Conservation (phyloP, 768 basidiomycete genomes). For the Psilocybe cyanescens region DNA sequence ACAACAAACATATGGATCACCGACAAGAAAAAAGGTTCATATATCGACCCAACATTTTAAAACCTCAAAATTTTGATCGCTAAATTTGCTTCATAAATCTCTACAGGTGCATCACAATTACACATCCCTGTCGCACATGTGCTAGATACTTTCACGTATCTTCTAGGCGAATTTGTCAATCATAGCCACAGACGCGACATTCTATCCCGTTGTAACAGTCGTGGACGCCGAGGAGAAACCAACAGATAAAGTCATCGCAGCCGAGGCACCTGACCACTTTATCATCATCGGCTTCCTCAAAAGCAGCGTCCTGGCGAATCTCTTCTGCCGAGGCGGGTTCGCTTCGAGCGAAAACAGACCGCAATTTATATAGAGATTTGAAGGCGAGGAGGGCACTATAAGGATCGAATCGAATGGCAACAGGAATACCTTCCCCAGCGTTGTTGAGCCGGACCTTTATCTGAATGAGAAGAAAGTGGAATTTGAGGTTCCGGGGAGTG, state of each 20-base stretch:
- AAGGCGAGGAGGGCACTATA: slow-evolving; percentile 34
- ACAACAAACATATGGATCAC: background rate
- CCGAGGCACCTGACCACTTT: slow-evolving; percentile 26
- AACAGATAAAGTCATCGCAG: slow-evolving; percentile 24
- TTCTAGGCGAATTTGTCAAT: slow-evolving; percentile 33
- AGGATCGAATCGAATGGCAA: slow-evolving; percentile 22
- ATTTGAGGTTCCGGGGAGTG: slow-evolving; percentile 1
- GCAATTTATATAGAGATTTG: slow-evolving; percentile 33
- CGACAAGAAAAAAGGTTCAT: background rate
- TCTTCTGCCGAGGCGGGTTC: slow-evolving; percentile 27
- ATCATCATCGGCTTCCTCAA: slow-evolving; percentile 30
- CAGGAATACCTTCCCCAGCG: slow-evolving; percentile 16
- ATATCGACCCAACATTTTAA: background rate
- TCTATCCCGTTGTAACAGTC: slow-evolving; percentile 27
- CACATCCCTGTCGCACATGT: slow-evolving; percentile 30
- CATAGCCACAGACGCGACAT: slow-evolving; percentile 23
- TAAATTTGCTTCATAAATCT: background rate
- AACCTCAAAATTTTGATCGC: background rate
- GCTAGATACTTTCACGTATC: slow-evolving; percentile 26
- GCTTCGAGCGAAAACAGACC: slow-evolving; percentile 20
- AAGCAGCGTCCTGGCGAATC: slow-evolving; percentile 30
- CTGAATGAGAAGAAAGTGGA: slow-evolving; percentile 33
- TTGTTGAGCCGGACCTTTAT: slow-evolving; percentile 30
- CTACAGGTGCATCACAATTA: slow-evolving; percentile 27
- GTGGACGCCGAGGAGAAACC: slow-evolving; percentile 24